These are phyloP conservation scores for Lizonia empirigonia DNA, from an alignment of 2,329 filamentous ascomycete species.

Conservation along the genomic window DNA sequence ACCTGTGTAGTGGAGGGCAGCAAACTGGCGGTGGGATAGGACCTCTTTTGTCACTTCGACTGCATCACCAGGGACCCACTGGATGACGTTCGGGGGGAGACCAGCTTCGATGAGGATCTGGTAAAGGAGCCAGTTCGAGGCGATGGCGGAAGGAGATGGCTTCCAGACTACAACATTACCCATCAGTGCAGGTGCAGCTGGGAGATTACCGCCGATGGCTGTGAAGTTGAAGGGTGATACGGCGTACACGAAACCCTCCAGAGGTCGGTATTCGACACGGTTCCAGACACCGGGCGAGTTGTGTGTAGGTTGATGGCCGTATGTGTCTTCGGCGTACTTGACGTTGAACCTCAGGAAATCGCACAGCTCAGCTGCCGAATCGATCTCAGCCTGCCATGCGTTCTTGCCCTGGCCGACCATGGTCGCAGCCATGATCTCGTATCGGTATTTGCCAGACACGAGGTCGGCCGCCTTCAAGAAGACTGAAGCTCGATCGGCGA, in stretches of 20 bases:
- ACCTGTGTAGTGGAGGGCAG: slow-evolving; percentile 93
- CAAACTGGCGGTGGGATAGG: slow-evolving; percentile 78
- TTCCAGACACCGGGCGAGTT: slow-evolving; percentile 89
- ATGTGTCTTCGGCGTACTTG: slow-evolving; percentile 89
- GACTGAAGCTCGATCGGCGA: slow-evolving; percentile 87
- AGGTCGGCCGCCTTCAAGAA: slow-evolving; percentile 97
- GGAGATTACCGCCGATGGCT: slow-evolving; percentile 87
- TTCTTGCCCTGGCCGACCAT: slow-evolving; percentile 99
- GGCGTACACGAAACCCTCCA: slow-evolving; percentile 95
- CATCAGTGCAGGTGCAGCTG: slow-evolving; percentile 81
- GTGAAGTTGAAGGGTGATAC: slow-evolving; percentile 98
- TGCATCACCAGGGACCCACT: slow-evolving; percentile 89
- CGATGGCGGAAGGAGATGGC: slow-evolving; percentile 85
- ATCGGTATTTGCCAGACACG: slow-evolving; percentile 89
- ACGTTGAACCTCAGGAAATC: slow-evolving; percentile 97
- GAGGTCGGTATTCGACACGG: slow-evolving; percentile 82
- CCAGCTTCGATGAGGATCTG: slow-evolving; percentile 90
- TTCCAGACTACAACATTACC: slow-evolving; percentile 98
- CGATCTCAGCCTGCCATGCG: slow-evolving; percentile 98
- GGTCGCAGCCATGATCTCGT: slow-evolving; percentile 93
- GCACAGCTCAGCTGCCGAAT: slow-evolving; percentile 86
- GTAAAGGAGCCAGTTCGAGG: slow-evolving; percentile 90
- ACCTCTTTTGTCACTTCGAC: slow-evolving; percentile 80
- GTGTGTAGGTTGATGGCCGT: slow-evolving; percentile 83
- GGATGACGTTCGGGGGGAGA: slow-evolving; percentile 85